Percentiles rank a stretch among this genome's conserved stretches.
Evolutionary conservation across 2,329 filamentous ascomycete species (phyloP).

Genomic region (Karstenula rhodostoma): DNA sequence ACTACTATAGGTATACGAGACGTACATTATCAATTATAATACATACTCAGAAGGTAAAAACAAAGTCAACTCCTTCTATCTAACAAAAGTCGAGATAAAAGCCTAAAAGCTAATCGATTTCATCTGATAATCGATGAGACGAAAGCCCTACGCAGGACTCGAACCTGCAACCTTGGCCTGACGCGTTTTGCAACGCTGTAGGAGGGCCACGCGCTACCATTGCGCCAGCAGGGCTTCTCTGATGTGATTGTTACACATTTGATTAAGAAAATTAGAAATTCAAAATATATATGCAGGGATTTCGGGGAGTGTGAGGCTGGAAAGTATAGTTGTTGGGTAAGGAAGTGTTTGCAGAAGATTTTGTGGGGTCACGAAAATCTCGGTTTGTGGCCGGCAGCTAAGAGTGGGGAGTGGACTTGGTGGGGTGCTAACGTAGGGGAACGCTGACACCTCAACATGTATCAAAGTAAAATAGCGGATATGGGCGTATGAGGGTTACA

Average conservation of each 20-base stretch:
- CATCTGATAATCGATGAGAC: too few species aligned
- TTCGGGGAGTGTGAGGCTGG: too few species aligned
- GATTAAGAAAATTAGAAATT: too few species aligned
- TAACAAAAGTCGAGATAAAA: too few species aligned
- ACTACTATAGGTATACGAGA: too few species aligned
- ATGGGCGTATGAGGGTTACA: too few species aligned
- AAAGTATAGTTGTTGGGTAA: not conserved
- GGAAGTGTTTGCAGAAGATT: not conserved
- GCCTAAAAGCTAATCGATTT: too few species aligned
- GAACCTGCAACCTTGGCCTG: slow-evolving; percentile 48
- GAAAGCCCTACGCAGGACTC: slow-evolving; percentile 41
- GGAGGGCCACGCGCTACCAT: slow-evolving; percentile 51
- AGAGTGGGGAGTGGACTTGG: not conserved
- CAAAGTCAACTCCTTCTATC: too few species aligned
- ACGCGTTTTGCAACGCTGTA: slow-evolving; percentile 16
- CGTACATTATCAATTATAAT: too few species aligned
- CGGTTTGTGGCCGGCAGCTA: slow-evolving; percentile 1
- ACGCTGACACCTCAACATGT: not conserved
- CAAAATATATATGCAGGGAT: too few species aligned
- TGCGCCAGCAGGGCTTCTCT: slow-evolving; percentile 43
- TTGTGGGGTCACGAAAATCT: not conserved
- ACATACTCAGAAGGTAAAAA: too few species aligned
- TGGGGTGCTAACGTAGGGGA: not conserved
- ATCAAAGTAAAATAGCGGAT: not conserved
- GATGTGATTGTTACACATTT: too few species aligned